Evolutionary conservation across 805 yeast species (phyloP).

Genomic region (Tetrapisispora phaffii): DNA sequence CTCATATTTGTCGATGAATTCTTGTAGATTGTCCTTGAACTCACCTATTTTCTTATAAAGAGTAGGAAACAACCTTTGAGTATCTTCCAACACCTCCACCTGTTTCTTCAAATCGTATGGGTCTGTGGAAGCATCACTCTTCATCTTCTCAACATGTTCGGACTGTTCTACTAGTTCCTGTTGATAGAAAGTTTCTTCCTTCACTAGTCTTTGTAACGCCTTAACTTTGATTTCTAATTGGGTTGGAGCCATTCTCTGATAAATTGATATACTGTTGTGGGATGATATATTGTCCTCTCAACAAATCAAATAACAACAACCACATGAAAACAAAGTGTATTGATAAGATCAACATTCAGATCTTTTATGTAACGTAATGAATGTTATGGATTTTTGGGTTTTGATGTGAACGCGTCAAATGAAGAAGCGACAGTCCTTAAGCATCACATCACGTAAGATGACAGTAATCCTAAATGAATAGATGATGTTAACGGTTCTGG

Average conservation of each 20-base stretch:
- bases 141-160: conserved; percentile 38
- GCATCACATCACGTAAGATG: too few relatives aligned
- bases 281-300: too few relatives aligned
- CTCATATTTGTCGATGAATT: conserved; percentile 31
- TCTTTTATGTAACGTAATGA: too few relatives aligned
- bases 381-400: too few relatives aligned
- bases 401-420: too few relatives aligned
- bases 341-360: too few relatives aligned
- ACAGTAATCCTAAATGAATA: too few relatives aligned
- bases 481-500: too few relatives aligned
- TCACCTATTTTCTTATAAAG: conserved; percentile 35
- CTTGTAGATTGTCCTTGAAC: conserved; percentile 32
- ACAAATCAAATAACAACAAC: too few relatives aligned
- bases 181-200: conserved; percentile 54
- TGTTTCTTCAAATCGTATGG: conserved; percentile 55
- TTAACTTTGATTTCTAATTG: conserved; percentile 59
- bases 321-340: too few relatives aligned
- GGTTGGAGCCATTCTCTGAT: conserved; percentile 59
- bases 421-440: too few relatives aligned
- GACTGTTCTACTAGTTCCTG: conserved; percentile 50
- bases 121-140: conserved; percentile 37
- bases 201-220: conserved; percentile 58
- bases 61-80: conserved; percentile 42
- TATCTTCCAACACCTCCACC: conserved; percentile 44
- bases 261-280: too few relatives aligned